Percentiles rank a stretch among this genome's conserved stretches.
Evolutionary conservation across 371 early-diverging fungal genomes (phyloP).

Genomic region (Batrachochytrium dendrobatidis): DNA sequence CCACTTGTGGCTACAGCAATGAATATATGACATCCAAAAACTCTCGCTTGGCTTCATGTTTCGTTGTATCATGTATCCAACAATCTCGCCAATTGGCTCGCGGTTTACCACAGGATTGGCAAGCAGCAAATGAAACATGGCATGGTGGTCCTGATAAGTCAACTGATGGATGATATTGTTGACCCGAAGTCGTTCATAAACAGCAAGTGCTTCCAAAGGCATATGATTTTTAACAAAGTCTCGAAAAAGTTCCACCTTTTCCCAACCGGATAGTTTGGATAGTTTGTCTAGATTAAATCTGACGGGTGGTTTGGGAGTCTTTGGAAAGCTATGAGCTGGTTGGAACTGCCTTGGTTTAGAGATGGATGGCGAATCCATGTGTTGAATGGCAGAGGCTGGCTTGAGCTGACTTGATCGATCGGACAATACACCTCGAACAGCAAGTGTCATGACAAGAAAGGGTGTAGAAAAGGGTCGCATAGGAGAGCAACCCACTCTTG

Average conservation of each 20-base stretch:
- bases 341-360: no score
- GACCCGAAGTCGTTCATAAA: constrained; percentile 12
- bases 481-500: no score
- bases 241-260: constrained; percentile 21
- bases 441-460: no score
- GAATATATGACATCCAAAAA: constrained; percentile 3
- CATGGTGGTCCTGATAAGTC: constrained; percentile 23
- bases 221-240: constrained; percentile 11
- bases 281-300: constrained; percentile 15
- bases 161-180: constrained; percentile 16
- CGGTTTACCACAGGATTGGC: constrained; percentile 10
- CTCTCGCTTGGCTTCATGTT: constrained; percentile 10
- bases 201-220: constrained; percentile 13
- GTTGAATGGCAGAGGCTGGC: no score
- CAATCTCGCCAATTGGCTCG: constrained; percentile 7
- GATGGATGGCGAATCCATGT: no score
- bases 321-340: no score
- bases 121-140: constrained; percentile 16
- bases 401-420: no score
- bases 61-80: constrained; percentile 4
- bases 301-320: background rate
- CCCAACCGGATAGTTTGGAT: constrained; percentile 17
- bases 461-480: no score
- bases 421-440: no score
- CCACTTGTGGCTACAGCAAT: constrained; percentile 15